Evolutionary conservation across 139 green algal species (phyloP).

Genomic region (Tetradesmus obliquus): DNA sequence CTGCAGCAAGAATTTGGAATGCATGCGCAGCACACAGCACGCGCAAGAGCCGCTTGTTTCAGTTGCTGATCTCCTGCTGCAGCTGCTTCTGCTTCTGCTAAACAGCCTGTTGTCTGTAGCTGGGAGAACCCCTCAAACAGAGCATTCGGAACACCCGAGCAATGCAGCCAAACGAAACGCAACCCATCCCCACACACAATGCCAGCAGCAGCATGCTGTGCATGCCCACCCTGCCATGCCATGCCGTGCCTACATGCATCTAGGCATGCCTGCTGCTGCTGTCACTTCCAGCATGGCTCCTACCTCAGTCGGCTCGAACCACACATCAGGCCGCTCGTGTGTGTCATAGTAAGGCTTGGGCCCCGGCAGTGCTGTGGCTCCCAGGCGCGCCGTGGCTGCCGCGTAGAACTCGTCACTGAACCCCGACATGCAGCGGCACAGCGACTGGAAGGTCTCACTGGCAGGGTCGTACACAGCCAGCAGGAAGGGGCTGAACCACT

Average conservation of each 20-base stretch:
- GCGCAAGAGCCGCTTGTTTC: neutral
- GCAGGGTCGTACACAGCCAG: slow-evolving; percentile 86
- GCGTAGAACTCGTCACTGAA: slow-evolving; percentile 94
- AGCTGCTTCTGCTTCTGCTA: too few species aligned
- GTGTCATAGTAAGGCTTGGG: slow-evolving; percentile 84
- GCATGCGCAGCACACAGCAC: neutral
- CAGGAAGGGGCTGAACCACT: slow-evolving; percentile 92
- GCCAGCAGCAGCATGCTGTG: too few species aligned
- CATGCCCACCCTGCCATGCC: too few species aligned
- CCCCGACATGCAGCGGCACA: slow-evolving; percentile 91
- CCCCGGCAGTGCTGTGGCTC: slow-evolving; percentile 45
- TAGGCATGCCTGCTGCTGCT: too few species aligned
- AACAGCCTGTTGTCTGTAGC: too few species aligned
- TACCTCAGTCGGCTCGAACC: slow-evolving; percentile 84
- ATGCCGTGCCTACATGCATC: too few species aligned
- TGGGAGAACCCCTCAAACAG: too few species aligned
- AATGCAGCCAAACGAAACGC: too few species aligned
- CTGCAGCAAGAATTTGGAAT: neutral
- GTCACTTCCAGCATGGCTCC: neutral
- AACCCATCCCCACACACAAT: too few species aligned
- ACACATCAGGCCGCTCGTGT: slow-evolving; percentile 63
- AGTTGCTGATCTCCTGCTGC: neutral
- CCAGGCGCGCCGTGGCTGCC: slow-evolving; percentile 66
- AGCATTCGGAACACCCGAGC: too few species aligned
- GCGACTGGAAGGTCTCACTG: slow-evolving; percentile 57